Conservation (phyloP, 2,329 filamentous ascomycete genomes). For the Dactylella cylindrospora region DNA sequence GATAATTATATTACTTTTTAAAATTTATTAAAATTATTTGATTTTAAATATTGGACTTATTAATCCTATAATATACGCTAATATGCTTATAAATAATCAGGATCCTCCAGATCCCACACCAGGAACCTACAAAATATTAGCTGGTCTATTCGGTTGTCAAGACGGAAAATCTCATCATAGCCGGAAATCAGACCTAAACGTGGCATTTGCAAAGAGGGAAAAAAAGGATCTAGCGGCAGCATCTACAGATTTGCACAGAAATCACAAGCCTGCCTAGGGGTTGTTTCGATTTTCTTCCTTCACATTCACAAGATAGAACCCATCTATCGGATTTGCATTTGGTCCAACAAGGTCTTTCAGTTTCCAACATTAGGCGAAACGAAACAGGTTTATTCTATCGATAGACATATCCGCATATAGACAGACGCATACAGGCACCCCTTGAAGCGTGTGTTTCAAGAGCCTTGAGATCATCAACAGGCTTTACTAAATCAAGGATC, state of each 20-base stretch:
- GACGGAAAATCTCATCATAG: no score
- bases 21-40: no score
- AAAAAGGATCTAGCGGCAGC: not conserved
- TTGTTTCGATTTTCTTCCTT: conserved; percentile 3
- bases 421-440: conserved; percentile 14
- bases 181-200: conserved; percentile 15
- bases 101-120: no score
- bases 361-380: no score
- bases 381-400: conserved; percentile 18
- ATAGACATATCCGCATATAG: conserved; percentile 4
- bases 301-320: conserved; percentile 7
- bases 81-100: no score
- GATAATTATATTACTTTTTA: no score
- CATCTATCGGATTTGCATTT: conserved; percentile 1
- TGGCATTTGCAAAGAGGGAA: conserved; percentile 20
- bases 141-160: no score
- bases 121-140: no score
- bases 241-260: not conserved
- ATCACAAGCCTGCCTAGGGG: not conserved
- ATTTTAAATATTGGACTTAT: no score
- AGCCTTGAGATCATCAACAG: conserved; percentile 20
- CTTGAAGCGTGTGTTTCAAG: conserved; percentile 29
- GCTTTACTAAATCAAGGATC: conserved; percentile 5
- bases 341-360: no score
- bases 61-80: no score